Base-by-base conservation (phyloP, 495 filamentous ascomycete genomes). In the Rhypophila decipiens region DNA sequence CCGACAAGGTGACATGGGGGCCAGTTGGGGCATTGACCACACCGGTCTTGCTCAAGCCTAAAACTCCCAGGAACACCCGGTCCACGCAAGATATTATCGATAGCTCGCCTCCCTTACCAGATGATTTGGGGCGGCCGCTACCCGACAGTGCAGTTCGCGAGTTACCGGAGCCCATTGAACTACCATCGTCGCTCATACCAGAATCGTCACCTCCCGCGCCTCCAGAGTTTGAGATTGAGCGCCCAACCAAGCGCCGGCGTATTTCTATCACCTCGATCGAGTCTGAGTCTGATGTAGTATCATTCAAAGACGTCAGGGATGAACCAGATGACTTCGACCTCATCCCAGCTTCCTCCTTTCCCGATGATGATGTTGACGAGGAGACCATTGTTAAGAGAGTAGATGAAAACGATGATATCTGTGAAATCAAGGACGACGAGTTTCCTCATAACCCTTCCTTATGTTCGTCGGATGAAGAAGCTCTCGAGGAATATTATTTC, bases 151-250 rank as follows among this genome's bases (percentile, higher is more conserved):
- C 5, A 3, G 35, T 3, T 12, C 47, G 53, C 18, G 46, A 59
- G 18, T 39, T 60, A 0, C 53, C 51, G 0, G 68, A 71, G 39
- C 52, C 57, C 5, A 67, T 69, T n/a, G 66, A 71, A 29, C 46
- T 64, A 8, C 49, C 53, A 11, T 66, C 63, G 0, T 62, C 61
- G 0, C 55, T 48, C 9, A 38, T 58, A 8, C 48, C 59, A 2
- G 47, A 57, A 22, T 57, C 60, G 3, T 43, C 56, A 5, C 37
- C 46, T 24, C 42, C 40, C 24, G 54, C 46, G 13, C 10, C 18
- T 2, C 46, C 46, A 1, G 46, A 39, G 1, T 18, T 43, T 11
- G 38, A 49, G 4, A 20, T 34, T 8, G 48, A 46, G 1, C 53
- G 56, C n/a, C 52, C 51, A 3, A 50, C 59, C 11, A 67, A 65